A percentile compares a stretch with the other conserved stretches of the same genome.
These are phyloP conservation scores for Solanum tarijense DNA, from an alignment of 257 asterid species.

Conservation along the genomic window DNA sequence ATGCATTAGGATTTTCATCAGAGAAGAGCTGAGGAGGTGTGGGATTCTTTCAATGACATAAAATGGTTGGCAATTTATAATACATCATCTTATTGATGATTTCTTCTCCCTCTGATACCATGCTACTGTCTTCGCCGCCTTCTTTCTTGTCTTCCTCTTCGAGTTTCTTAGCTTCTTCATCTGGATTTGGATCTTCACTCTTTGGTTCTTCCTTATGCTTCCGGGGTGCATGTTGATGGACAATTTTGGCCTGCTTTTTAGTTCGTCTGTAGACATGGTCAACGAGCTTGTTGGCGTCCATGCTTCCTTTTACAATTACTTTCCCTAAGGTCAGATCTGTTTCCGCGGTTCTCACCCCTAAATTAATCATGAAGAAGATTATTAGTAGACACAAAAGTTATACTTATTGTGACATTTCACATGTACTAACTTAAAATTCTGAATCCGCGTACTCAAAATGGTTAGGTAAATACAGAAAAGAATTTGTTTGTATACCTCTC, in stretches of 20 bases:
- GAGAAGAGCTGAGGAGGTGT: conserved; percentile 80
- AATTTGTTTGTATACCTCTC: conserved; percentile 43
- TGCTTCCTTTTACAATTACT: conserved; percentile 66
- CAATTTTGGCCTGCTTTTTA: conserved; percentile 72
- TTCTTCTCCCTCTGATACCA: background rate
- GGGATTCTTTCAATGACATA: conserved; percentile 64
- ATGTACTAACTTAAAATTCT: background rate
- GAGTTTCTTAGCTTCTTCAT: conserved; percentile 8
- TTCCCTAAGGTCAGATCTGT: conserved; percentile 59
- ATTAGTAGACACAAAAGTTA: background rate
- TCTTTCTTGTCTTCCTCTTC: conserved; percentile 2
- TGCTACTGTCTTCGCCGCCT: conserved; percentile 6
- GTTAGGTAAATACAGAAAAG: background rate
- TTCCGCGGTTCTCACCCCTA: conserved; percentile 73
- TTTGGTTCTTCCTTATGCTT: conserved; percentile 22
- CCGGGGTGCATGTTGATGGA: conserved; percentile 43
- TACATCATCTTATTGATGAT: conserved; percentile 29
- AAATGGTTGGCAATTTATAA: conserved; percentile 36
- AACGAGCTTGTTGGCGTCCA: conserved; percentile 63
- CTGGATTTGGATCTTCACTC: conserved; percentile 29
- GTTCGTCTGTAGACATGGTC: conserved; percentile 74
- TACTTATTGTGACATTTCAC: background rate
- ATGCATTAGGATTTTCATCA: conserved; percentile 89
- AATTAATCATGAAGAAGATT: background rate
- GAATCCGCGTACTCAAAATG: background rate